Evolutionary conservation across 192 early-diverging fungal genomes (phyloP).

Genomic region (Podila epicladia): DNA sequence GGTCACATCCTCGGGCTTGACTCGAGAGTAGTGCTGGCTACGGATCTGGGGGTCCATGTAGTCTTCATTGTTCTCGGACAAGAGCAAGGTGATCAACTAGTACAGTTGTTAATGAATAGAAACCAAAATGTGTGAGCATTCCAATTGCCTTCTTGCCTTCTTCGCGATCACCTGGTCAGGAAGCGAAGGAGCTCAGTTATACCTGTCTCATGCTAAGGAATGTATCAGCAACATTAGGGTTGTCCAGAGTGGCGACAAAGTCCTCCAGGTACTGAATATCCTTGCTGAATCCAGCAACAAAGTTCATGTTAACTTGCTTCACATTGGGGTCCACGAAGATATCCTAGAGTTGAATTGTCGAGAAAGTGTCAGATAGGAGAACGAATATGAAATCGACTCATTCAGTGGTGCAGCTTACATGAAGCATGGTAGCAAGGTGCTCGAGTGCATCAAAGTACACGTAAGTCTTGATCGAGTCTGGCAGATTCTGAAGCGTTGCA

Average conservation of each 20-base stretch:
- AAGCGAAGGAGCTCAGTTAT: conserved; percentile 2
- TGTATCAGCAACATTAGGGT: conserved; percentile 69
- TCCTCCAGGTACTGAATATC: conserved; percentile 81
- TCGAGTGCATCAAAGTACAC: conserved; percentile 82
- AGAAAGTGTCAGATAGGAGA: background rate
- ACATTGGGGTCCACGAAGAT: conserved; percentile 69
- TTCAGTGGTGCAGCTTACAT: conserved; percentile 56
- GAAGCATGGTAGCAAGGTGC: conserved; percentile 70
- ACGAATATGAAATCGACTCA: background rate
- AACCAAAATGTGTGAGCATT: background rate
- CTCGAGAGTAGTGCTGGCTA: conserved; percentile 69
- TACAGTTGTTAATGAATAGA: background rate
- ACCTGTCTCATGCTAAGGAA: conserved; percentile 83
- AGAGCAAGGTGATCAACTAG: conserved; percentile 71
- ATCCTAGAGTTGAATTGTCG: conserved; percentile 33
- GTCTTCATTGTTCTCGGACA: conserved; percentile 83
- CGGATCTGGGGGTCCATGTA: conserved; percentile 71
- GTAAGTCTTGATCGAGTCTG: conserved; percentile 67
- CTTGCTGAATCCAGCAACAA: conserved; percentile 68
- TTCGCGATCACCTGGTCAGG: background rate
- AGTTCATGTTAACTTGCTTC: conserved; percentile 66
- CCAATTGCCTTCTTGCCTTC: background rate
- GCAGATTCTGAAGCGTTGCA: conserved; percentile 75
- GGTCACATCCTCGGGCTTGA: conserved; percentile 70
- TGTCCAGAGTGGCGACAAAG: conserved; percentile 73